Evolutionary conservation across 768 basidiomycete genomes (phyloP).

Genomic region (Harrya chromipes): DNA sequence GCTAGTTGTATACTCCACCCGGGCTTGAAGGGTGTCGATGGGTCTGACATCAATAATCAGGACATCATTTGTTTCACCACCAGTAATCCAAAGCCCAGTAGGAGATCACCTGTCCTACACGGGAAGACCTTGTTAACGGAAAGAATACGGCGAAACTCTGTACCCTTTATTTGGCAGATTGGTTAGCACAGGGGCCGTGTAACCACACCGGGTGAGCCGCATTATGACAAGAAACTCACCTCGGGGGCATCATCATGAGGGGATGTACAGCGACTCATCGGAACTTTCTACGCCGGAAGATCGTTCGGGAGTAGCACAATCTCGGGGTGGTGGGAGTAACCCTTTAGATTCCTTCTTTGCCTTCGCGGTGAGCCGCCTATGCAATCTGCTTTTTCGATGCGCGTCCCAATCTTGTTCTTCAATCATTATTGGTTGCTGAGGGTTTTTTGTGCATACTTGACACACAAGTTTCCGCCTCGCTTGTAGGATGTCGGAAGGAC

Average conservation of each 20-base stretch:
- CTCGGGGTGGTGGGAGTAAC: neutral
- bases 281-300: slow-evolving; percentile 7
- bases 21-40: neutral
- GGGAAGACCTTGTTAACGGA: neutral
- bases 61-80: slow-evolving; percentile 8
- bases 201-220: neutral
- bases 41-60: slow-evolving; percentile 4
- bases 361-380: slow-evolving; percentile 46
- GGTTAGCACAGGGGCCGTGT: neutral
- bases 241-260: slow-evolving; percentile 4
- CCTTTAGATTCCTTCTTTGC: slow-evolving; percentile 12
- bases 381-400: slow-evolving; percentile 55
- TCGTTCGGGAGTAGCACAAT: neutral
- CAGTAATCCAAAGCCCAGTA: neutral
- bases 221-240: slow-evolving; percentile 8
- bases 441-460: slow-evolving; percentile 56
- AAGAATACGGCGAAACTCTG: neutral
- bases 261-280: neutral
- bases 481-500: slow-evolving; percentile 53
- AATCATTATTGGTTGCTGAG: slow-evolving; percentile 60
- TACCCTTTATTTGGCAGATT: neutral
- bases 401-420: slow-evolving; percentile 52
- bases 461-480: slow-evolving; percentile 61
- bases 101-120: slow-evolving; percentile 1
- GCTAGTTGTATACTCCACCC: neutral